phyloP scores from a whole-genome alignment of 2,329 filamentous ascomycete species.

The Trichoderma pleuroti region DNA sequence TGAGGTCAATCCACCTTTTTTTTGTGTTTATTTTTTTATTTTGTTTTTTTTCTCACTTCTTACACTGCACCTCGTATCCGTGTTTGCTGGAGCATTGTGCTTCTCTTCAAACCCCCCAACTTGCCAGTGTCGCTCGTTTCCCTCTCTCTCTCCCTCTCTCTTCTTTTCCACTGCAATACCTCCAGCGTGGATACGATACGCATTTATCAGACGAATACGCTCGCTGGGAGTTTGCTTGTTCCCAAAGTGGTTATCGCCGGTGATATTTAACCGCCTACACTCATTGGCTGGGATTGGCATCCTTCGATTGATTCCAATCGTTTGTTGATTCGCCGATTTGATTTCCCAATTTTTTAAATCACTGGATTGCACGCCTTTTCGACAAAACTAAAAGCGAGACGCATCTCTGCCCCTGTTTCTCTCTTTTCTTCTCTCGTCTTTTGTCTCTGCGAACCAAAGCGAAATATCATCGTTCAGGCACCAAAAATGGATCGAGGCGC shows the following conservation, averaged over 20 bases:
- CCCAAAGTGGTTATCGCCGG: conserved; percentile 13
- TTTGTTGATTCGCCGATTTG: neutral
- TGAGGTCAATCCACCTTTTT: neutral
- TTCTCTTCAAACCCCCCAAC: neutral
- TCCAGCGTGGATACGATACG: neutral
- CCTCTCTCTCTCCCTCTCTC: neutral
- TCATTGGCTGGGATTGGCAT: conserved; percentile 2
- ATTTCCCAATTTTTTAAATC: neutral
- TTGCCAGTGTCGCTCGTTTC: neutral
- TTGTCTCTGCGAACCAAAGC: neutral
- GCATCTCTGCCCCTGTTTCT: neutral
- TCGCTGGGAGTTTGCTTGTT: neutral
- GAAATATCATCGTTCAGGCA: neutral
- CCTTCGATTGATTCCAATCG: neutral
- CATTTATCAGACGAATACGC: neutral
- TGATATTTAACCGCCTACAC: neutral
- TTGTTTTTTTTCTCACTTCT: neutral
- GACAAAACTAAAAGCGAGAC: neutral
- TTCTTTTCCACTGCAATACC: neutral
- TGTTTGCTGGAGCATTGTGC: neutral
- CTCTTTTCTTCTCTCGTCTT: neutral
- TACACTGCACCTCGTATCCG: neutral
- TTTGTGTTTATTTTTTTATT: neutral
- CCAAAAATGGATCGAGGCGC: conserved; percentile 1
- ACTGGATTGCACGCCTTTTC: neutral